Base-by-base conservation (phyloP, 345 rosid species). In the Heritiera littoralis region DNA sequence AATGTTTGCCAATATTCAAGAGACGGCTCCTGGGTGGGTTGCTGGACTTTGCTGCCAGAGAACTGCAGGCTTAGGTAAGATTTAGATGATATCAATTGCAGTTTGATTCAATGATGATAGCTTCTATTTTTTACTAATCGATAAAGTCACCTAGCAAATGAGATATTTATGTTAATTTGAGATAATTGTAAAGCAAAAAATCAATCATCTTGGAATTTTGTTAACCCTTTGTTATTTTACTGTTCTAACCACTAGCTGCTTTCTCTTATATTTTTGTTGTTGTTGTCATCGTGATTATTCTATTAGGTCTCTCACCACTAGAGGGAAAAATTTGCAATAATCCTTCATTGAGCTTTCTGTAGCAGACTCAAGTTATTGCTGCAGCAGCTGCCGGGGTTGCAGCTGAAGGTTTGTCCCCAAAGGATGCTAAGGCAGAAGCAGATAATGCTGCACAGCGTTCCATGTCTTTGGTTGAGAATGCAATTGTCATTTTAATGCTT, bases 281-380 rank as follows among this genome's bases (percentile, higher is more conserved):
- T 38, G 6, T 5, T 56, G 35, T 18, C 54, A 52, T n/a, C 41
- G 40, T 77, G 18, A 18, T 51, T 49, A 35, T 52, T 1, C 17
- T 23, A 59, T 13, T 13, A 43, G 9, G 30, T 74, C 15, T 10
- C 17, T 15, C 17, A 28, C 73, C 65, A 52, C 56, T 81, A 52
- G 63, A 52, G 54, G 75, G 14, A 75, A 35, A 49, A 45, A 69
- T 63, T 38, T 85, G 81, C 80, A 60, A 67, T 13, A 66, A 30
- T 80, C 9, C 71, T 80, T 79, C 13, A 75, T 80, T 49, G 64
- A 74, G 70, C 76, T 61, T 79, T 80, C 85, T 86, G 72, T 74
- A 66, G 87, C 93, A 96, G 98, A 96, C 98, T 84, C 95, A 96
- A 87, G 92, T 96, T 85, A 96, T 96, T 87, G 99, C 98, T 65